Conservation (phyloP, 139 green algal genomes). For the Coelastrella sp. region DNA sequence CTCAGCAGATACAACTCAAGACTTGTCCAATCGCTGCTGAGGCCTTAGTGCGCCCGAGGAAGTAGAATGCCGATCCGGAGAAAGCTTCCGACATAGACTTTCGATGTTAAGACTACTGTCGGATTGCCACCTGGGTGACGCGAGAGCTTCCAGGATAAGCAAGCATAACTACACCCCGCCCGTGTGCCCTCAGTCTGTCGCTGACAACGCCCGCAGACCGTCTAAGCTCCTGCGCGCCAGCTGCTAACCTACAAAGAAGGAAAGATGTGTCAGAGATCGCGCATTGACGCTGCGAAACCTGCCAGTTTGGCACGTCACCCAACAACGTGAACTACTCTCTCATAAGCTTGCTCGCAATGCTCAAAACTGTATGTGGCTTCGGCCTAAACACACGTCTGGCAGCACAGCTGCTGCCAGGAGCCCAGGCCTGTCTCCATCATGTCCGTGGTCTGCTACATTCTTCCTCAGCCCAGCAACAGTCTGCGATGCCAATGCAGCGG, state of each 20-base stretch:
- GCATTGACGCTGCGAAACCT: not conserved
- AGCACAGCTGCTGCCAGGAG: not conserved
- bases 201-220: not conserved
- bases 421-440: not conserved
- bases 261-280: not conserved
- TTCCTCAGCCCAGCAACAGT: not conserved
- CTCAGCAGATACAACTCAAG: not conserved
- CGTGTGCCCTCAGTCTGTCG: not conserved
- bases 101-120: no score
- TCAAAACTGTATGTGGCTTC: not conserved
- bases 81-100: no score
- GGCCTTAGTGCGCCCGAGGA: no score
- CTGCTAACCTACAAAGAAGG: not conserved
- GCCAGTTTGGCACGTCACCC: not conserved
- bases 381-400: not conserved
- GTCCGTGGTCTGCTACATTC: not conserved
- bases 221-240: not conserved
- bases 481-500: not conserved
- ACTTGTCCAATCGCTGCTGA: not conserved
- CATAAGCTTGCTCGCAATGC: not conserved
- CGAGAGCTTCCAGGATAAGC: not conserved
- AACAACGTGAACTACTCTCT: not conserved
- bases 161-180: not conserved
- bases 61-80: no score
- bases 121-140: no score